Evolutionary conservation across 208 protist species (phyloP).

Genomic region (Trypanosoma caninum): DNA sequence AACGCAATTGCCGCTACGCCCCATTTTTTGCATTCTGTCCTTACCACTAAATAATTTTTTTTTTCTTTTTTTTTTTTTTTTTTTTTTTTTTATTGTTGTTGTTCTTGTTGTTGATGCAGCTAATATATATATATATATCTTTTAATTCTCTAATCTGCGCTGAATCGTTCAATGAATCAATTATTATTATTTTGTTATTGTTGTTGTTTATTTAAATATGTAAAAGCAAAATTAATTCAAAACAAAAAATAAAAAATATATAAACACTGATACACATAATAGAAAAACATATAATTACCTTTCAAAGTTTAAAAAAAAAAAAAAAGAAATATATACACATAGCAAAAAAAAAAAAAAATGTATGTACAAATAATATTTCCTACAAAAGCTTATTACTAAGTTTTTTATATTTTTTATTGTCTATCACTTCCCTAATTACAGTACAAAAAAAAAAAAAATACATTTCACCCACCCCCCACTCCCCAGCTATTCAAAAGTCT

Average conservation of each 20-base stretch:
- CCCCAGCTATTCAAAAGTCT: neutral
- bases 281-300: too few relatives aligned
- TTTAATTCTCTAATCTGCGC: neutral
- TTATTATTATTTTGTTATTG: too few relatives aligned
- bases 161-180: too few relatives aligned
- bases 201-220: too few relatives aligned
- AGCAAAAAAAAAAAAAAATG: constrained; percentile 22
- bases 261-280: neutral
- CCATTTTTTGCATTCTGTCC: neutral
- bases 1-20: constrained; percentile 15
- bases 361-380: constrained; percentile 15
- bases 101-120: too few relatives aligned
- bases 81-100: neutral
- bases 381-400: constrained; percentile 15
- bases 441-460: too few relatives aligned
- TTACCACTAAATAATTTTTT: too few relatives aligned
- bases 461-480: neutral
- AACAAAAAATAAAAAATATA: constrained; percentile 14
- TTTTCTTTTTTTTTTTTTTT: neutral
- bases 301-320: too few relatives aligned
- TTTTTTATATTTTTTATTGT: constrained; percentile 15
- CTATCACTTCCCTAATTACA: constrained; percentile 3
- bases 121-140: too few relatives aligned
- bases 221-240: constrained; percentile 1
- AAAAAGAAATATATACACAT: constrained; percentile 9